Evolutionary conservation across 495 filamentous ascomycete genomes (phyloP).

Genomic region (Xylaria acuta): DNA sequence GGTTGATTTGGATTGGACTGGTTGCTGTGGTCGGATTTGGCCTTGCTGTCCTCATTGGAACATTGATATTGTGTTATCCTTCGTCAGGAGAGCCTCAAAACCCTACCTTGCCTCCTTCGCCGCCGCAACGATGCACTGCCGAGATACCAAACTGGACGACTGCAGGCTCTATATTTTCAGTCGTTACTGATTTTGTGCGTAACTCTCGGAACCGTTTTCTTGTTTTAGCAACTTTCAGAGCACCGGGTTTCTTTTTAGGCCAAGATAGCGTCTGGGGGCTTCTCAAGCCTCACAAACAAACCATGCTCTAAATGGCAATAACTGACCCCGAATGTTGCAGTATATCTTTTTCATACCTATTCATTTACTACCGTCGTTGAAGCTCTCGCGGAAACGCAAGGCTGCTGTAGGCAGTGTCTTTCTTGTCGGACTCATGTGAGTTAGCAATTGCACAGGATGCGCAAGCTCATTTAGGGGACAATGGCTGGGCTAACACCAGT

Average conservation of each 20-base stretch:
- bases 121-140: slow-evolving; percentile 14
- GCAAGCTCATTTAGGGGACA: neutral
- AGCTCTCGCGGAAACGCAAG: slow-evolving; percentile 29
- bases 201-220: neutral
- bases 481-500: neutral
- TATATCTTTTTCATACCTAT: slow-evolving; percentile 33
- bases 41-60: slow-evolving; percentile 21
- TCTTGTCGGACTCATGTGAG: slow-evolving; percentile 30
- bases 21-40: slow-evolving; percentile 22
- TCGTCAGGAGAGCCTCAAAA: slow-evolving; percentile 45
- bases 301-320: neutral
- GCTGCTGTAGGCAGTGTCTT: slow-evolving; percentile 30
- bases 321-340: neutral
- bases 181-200: slow-evolving; percentile 26
- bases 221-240: neutral
- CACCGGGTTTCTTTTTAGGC: neutral
- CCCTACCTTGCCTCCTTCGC: slow-evolving; percentile 25
- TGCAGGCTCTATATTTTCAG: slow-evolving; percentile 23
- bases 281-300: neutral
- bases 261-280: neutral
- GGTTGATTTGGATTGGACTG: slow-evolving; percentile 31
- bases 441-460: neutral
- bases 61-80: slow-evolving; percentile 36
- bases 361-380: slow-evolving; percentile 24
- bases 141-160: slow-evolving; percentile 20